Base-by-base conservation (phyloP, 176 grass and related monocot species). In the Rhynchospora pubera region DNA sequence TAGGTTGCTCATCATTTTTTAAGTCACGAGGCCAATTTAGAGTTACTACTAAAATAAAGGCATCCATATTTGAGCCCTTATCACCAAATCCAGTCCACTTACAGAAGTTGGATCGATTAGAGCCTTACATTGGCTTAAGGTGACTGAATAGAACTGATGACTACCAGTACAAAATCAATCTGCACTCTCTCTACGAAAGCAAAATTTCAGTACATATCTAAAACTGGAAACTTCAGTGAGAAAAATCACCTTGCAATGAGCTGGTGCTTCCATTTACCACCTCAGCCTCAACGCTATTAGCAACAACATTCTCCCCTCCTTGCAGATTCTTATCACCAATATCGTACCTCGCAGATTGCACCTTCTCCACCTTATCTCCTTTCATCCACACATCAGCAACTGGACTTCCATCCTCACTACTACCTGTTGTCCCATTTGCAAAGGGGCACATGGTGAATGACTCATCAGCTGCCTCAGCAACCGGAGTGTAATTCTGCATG, bases 381-480 rank as follows among this genome's bases (percentile, higher is more conserved):
- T 81, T 77, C 79, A 84, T 77, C 72, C 72, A 62, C 55, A 85
- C 84, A 69, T 89, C 91, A 71, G 21, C 78, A 51, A 79, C 74
- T 44, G 84, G 58, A 66, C 44, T 82, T 43, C 85, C 85, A 9
- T 90, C 72, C 72, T 77, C 72, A 0, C 72, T 90, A 34, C 79
- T 85, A 80, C 57, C 65, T 16, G 76, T 76, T 88, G 43, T 78
- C 82, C 32, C 84, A 70, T 89, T 98, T 82, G 87, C 81, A 26
- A 99, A 99, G 30, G 96, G 96, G 70, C 84, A 95, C 82, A 99
- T 99, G 52, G 90, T 95, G 76, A 99, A 99, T 44, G 90, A 94
- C 50, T 93, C 96, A 21, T 99, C 96, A 65, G 85, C 63, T 5
- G 80, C 86, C 81, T 99, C 91, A 67, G 96, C 84, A 82, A 99